phyloP scores from a whole-genome alignment of 371 early-diverging fungal genomes.

The Rhizomucor pusillus region DNA sequence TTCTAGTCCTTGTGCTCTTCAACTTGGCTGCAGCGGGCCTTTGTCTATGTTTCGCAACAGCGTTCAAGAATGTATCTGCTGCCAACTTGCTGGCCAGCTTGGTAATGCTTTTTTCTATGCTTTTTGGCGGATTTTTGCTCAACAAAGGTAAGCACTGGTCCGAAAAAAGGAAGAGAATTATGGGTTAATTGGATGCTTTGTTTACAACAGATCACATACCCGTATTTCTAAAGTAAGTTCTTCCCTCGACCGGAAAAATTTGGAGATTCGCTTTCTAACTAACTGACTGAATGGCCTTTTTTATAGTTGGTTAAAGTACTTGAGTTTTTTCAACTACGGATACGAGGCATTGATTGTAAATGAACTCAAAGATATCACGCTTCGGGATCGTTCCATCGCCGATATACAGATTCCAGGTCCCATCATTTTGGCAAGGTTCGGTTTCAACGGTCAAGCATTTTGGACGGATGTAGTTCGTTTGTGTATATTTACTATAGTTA shows the following conservation, averaged over 20 bases:
- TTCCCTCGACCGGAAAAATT: background rate
- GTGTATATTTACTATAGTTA: slow-evolving; percentile 24
- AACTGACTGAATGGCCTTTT: background rate
- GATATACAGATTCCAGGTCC: slow-evolving; percentile 51
- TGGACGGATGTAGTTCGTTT: slow-evolving; percentile 37
- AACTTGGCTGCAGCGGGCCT: slow-evolving; percentile 75
- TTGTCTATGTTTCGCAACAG: slow-evolving; percentile 77
- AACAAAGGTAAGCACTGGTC: slow-evolving; percentile 60
- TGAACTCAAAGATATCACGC: slow-evolving; percentile 44
- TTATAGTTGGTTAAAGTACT: slow-evolving; percentile 66
- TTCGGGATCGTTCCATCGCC: slow-evolving; percentile 45
- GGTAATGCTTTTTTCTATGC: slow-evolving; percentile 82
- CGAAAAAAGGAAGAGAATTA: background rate
- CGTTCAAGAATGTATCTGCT: slow-evolving; percentile 68
- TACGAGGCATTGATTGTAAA: slow-evolving; percentile 88
- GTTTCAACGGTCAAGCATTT: slow-evolving; percentile 48
- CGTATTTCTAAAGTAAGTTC: slow-evolving; percentile 32
- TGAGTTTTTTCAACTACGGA: slow-evolving; percentile 86
- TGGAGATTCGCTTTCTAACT: background rate
- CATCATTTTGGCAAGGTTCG: slow-evolving; percentile 43
- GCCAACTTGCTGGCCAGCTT: slow-evolving; percentile 78
- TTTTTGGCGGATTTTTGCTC: slow-evolving; percentile 86
- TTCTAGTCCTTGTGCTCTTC: slow-evolving; percentile 81
- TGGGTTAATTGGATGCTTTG: background rate
- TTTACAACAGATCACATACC: slow-evolving; percentile 38